Evolutionary conservation across 176 grass and related monocot genomes (phyloP), one percentile per base, ranked within the genome.

Genomic region (Paspalum notatum): DNA sequence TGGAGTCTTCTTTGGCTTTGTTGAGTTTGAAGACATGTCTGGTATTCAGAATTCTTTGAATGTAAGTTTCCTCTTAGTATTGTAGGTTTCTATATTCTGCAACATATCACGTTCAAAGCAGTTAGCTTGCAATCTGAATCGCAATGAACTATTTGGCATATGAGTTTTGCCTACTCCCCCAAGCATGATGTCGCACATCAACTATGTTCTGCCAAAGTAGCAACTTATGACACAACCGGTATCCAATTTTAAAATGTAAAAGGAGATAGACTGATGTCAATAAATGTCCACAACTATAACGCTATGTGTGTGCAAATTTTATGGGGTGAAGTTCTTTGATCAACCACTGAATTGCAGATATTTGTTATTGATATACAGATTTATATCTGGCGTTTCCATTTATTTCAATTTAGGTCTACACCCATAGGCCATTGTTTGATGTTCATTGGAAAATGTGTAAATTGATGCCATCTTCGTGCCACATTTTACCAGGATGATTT

Each of bases 1-100:
- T 88, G 91, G 88, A 65, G 85, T 93, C 67, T 93, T 87, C 85
- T 93, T 90, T 77, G 91, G 82, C 5, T 93, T 93, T 74, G 76
- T 93, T 49, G 91, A 93, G 62, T 93, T 72, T 55, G 87, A 90
- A 83, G 83, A 90, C 54, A 83, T 77, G 68, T 77, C 74, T 88
- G 91, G 85, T 8, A 87, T 93, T 71, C 82, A 88, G 12, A 90
- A 93, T 85, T 85, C 91, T 70, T 84, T 93, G 77, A 71, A 60
- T 66, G 91, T 93, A 76, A 41, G 82, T 91, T 67, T 80, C 60
- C 53, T 32, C 43, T 61, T 68, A 51, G 43, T 7, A 11, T 52
- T 6, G 37, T 13, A 66, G 45, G 50, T 43, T 74, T 71, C 43
- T 83, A 26, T 12, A 48, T 66, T 72, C 40, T 83, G 57, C 15